phyloP scores from a whole-genome alignment of 2,329 filamentous ascomycete species.

The Grosmannia penicillata region DNA sequence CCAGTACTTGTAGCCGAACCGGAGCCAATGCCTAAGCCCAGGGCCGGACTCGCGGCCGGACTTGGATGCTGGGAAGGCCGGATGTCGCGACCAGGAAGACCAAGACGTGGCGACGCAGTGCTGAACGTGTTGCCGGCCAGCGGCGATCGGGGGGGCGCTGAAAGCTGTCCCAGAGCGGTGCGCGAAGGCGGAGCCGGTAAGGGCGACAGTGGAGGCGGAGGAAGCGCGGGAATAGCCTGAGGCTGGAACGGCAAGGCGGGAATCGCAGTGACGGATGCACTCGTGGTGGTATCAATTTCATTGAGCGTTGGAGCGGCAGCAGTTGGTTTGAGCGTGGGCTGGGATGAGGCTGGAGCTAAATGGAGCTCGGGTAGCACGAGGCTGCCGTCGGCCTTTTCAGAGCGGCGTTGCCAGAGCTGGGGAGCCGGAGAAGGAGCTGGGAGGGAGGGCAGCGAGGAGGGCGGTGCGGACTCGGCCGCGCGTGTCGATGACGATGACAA shows the following conservation, averaged over 20 bases:
- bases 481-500: too few relatives aligned
- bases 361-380: constrained; percentile 33
- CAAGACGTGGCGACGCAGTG: background rate
- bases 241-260: too few relatives aligned
- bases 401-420: constrained; percentile 35
- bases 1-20: too few relatives aligned
- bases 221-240: too few relatives aligned
- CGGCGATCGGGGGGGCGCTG: constrained; percentile 3
- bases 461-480: too few relatives aligned
- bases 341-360: constrained; percentile 20
- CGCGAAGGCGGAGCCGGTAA: constrained; percentile 5
- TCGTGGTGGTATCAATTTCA: background rate
- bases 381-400: constrained; percentile 30
- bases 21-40: too few relatives aligned
- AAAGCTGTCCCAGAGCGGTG: constrained; percentile 1
- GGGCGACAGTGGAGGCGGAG: constrained; percentile 7
- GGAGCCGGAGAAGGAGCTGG: constrained; percentile 11
- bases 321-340: background rate
- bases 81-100: constrained; percentile 17
- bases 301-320: background rate
- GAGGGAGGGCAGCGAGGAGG: constrained; percentile 8
- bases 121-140: background rate
- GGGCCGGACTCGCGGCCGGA: background rate
- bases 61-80: constrained; percentile 11
- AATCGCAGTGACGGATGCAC: too few relatives aligned